Base-by-base conservation (phyloP, 345 rosid genomes). In the Hypericum perforatum region DNA sequence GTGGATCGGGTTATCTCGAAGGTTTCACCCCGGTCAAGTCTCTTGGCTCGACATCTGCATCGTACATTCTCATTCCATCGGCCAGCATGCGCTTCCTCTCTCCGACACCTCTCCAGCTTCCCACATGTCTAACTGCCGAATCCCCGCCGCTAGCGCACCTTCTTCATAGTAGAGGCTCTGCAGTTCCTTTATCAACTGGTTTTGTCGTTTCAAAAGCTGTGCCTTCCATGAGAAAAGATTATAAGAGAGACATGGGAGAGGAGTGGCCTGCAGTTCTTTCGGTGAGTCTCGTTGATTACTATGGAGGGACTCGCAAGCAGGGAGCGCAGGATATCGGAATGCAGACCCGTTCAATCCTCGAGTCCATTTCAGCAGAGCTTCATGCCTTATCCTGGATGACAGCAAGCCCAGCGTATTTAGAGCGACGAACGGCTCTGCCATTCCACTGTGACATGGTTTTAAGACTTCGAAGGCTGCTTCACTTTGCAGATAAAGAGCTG, bases 111-210 rank as follows among this genome's bases (percentile, higher is more conserved):
- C 89, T 86, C 54, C 97, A 89, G 72, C 87, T 84, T 16, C 97
- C 97, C 1, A 86, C 87, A 41, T 85, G 97, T 72, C 89, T 94
- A 55, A 88, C 95, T 41, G 95, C 97, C 3, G 99, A 94, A 53
- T 94, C 99, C 56, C 99, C 99, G 37, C 99, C 99, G 5, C 85
- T 94, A 46, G 99, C 97, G 53, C 95, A 94, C 71, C 95, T 94
- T 70, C 94, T 94, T 56, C 99, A 88, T 49, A 94, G 99, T 71
- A 86, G 86, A 78, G 99, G 99, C 12, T 70, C 69, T 49, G 91
- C 94, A 37, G 79, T 86, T 56, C 91, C 95, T 16, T 79, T 94
- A 42, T 84, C 94, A 36, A 89, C 89, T 2, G 99, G 87, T 49
- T 94, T 94, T 66, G 91, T 89, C 52, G 88, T 81, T 63, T 86